Evolutionary conservation across 768 basidiomycete genomes (phyloP).

Genomic region (Austroboletus eburneus): DNA sequence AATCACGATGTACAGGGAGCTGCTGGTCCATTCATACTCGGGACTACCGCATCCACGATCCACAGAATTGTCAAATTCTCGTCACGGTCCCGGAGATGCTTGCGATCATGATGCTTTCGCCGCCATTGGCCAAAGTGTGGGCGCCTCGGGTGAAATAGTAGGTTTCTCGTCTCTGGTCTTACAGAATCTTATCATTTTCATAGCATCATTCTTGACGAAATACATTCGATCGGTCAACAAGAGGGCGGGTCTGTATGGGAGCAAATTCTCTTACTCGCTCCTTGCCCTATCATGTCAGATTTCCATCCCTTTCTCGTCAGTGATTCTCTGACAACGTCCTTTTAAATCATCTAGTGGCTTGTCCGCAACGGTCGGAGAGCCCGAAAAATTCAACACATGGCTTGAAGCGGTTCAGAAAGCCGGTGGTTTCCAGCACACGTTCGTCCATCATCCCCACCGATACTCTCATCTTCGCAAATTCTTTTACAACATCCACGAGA

Average conservation of each 20-base stretch:
- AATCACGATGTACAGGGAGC: constrained; percentile 36
- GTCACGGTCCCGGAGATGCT: constrained; percentile 73
- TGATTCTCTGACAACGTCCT: neutral
- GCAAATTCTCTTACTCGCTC: constrained; percentile 65
- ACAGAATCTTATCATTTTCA: neutral
- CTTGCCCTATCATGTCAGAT: constrained; percentile 67
- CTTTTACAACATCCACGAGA: constrained; percentile 40
- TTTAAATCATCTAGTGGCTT: constrained; percentile 44
- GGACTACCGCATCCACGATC: constrained; percentile 58
- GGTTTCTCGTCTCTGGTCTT: constrained; percentile 1
- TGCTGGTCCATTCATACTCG: constrained; percentile 66
- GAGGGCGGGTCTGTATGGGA: constrained; percentile 72
- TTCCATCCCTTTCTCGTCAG: neutral
- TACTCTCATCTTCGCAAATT: constrained; percentile 75
- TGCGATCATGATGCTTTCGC: constrained; percentile 65
- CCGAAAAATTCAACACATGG: constrained; percentile 64
- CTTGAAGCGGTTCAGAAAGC: constrained; percentile 55
- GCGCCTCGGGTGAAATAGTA: constrained; percentile 59
- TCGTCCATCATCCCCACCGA: constrained; percentile 62
- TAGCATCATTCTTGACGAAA: constrained; percentile 58
- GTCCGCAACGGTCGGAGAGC: constrained; percentile 66
- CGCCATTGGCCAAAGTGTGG: constrained; percentile 58
- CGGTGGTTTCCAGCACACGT: constrained; percentile 54
- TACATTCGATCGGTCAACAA: constrained; percentile 66
- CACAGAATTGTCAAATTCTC: constrained; percentile 66